phyloP scores from a whole-genome alignment of 306 rosid genomes.

The Acacia confusa region DNA sequence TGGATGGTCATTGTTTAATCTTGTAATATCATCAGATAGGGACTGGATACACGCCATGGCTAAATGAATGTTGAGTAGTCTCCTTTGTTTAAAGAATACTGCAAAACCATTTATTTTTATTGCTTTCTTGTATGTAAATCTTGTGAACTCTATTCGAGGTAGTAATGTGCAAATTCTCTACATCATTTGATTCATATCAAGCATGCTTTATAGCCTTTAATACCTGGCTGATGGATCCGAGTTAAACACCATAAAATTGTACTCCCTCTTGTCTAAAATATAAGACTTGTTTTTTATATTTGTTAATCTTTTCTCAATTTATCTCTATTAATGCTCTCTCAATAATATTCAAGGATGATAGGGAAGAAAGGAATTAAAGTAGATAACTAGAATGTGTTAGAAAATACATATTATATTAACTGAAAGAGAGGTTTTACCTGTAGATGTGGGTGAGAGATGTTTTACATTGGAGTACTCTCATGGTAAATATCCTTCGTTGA shows the following conservation, averaged over 20 bases:
- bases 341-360: no score
- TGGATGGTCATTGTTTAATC: slow-evolving; percentile 16
- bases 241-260: background rate
- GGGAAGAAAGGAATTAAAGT: no score
- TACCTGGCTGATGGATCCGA: background rate
- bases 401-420: no score
- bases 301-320: no score
- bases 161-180: slow-evolving; percentile 41
- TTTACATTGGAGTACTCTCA: background rate
- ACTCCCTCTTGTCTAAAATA: no score
- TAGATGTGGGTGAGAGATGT: background rate
- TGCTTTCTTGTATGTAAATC: slow-evolving; percentile 58
- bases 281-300: no score
- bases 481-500: background rate
- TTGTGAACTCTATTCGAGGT: slow-evolving; percentile 38
- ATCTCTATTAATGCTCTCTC: no score
- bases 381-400: no score
- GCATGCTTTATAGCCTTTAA: background rate
- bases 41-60: slow-evolving; percentile 36
- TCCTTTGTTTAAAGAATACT: slow-evolving; percentile 43
- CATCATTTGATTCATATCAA: slow-evolving; percentile 17
- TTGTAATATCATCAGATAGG: slow-evolving; percentile 36
- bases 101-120: slow-evolving; percentile 41
- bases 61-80: slow-evolving; percentile 31
- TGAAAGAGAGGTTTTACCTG: background rate